Evolutionary conservation across 148 eudicot species (phyloP).

Genomic region (Fagopyrum tataricum): DNA sequence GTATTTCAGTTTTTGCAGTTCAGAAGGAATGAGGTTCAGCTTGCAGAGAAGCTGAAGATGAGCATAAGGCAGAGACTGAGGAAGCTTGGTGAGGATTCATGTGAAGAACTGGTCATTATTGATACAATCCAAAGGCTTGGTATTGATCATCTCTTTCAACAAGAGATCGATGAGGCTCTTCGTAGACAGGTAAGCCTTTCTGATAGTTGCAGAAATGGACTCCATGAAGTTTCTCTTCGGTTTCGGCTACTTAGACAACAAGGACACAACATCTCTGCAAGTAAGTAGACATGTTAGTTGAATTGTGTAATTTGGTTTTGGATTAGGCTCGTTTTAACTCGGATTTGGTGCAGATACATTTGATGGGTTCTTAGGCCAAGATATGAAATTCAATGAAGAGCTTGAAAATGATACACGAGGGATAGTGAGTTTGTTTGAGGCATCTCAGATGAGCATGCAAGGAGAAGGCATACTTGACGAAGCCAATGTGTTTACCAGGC

Average conservation of each 20-base stretch:
- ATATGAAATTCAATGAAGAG: constrained; percentile 9
- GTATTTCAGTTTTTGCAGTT: background rate
- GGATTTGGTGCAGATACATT: constrained; percentile 1
- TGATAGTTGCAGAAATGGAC: background rate
- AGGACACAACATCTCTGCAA: background rate
- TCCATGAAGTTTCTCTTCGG: constrained; percentile 13
- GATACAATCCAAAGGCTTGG: constrained; percentile 21
- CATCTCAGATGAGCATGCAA: constrained; percentile 4
- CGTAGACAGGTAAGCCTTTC: background rate
- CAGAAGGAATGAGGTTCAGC: background rate
- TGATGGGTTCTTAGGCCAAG: background rate
- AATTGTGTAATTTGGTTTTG: too few species aligned
- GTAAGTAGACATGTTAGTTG: constrained; percentile 17
- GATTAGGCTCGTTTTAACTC: too few species aligned
- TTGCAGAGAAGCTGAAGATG: constrained; percentile 7
- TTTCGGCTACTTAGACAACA: constrained; percentile 12
- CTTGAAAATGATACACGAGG: background rate
- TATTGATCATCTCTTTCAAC: constrained; percentile 11
- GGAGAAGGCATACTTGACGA: constrained; percentile 15
- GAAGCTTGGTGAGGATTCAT: background rate
- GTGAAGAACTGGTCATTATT: constrained; percentile 21
- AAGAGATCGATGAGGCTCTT: constrained; percentile 6
- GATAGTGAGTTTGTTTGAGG: constrained; percentile 6
- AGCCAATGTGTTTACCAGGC: constrained; percentile 21
- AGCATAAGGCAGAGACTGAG: constrained; percentile 16